These are phyloP conservation scores for Podaxis carcinomalis DNA, from an alignment of 768 basidiomycete species.

Conservation along the genomic window DNA sequence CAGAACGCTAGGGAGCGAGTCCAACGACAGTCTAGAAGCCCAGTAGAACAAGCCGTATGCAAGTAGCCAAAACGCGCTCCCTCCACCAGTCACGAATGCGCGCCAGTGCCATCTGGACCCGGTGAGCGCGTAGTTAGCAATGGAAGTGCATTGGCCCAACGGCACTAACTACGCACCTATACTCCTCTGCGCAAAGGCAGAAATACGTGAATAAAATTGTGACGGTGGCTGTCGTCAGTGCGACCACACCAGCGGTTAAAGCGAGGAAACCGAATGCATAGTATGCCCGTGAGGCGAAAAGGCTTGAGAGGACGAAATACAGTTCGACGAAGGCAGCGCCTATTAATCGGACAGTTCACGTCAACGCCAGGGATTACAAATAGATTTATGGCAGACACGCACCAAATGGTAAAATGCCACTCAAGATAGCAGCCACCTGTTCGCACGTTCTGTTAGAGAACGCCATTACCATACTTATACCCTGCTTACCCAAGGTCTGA, in stretches of 20 bases:
- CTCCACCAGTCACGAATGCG: constrained; percentile 87
- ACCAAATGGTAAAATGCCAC: constrained; percentile 92
- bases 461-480: background rate
- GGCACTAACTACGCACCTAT: constrained; percentile 48
- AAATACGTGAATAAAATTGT: constrained; percentile 90
- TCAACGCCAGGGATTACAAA: background rate
- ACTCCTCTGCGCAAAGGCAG: constrained; percentile 90
- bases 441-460: constrained; percentile 4
- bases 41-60: constrained; percentile 88
- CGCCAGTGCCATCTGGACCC: constrained; percentile 89
- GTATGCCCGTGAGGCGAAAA: constrained; percentile 90
- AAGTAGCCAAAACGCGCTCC: constrained; percentile 88
- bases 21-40: constrained; percentile 81
- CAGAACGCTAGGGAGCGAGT: constrained; percentile 73
- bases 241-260: constrained; percentile 77
- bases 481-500: constrained; percentile 65
- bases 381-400: constrained; percentile 12
- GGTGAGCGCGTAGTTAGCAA: background rate
- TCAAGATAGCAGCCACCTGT: constrained; percentile 70
- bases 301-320: constrained; percentile 85
- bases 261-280: constrained; percentile 97
- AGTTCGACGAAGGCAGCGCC: constrained; percentile 95
- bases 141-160: background rate
- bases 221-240: constrained; percentile 86
- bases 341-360: constrained; percentile 20